Conservation (phyloP, 2,329 filamentous ascomycete genomes). For the Cercospora berteroae region DNA sequence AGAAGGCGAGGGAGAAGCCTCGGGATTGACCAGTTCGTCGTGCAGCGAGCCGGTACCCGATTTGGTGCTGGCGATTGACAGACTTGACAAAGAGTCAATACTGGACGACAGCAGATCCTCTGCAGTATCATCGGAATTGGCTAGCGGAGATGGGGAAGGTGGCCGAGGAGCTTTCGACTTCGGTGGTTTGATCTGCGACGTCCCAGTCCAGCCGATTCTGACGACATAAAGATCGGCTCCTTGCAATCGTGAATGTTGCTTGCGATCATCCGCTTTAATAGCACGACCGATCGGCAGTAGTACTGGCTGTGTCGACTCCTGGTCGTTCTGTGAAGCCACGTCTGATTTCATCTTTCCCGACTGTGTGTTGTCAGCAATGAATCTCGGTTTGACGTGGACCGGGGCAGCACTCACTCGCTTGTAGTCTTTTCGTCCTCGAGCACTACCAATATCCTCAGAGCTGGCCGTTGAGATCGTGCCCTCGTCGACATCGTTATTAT, state of each 20-base stretch:
- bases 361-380: conserved; percentile 17
- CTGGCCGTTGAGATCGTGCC: conserved; percentile 2
- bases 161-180: neutral
- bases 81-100: conserved; percentile 16
- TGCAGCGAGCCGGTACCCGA: conserved; percentile 44
- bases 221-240: conserved; percentile 55
- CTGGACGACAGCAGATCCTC: conserved; percentile 15
- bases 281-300: conserved; percentile 34
- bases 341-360: conserved; percentile 26
- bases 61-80: conserved; percentile 18
- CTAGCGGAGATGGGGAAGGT: neutral
- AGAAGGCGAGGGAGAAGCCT: conserved; percentile 19
- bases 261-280: conserved; percentile 40
- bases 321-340: neutral
- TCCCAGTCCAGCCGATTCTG: conserved; percentile 40
- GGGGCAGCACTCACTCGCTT: conserved; percentile 24
- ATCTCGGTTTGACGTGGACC: neutral
- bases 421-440: conserved; percentile 28
- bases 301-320: conserved; percentile 26
- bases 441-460: neutral
- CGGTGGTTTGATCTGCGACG: conserved; percentile 11
- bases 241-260: conserved; percentile 48
- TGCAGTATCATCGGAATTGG: neutral
- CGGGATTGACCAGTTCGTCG: conserved; percentile 45
- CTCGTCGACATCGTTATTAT: conserved; percentile 18